A percentile compares a stretch with the other conserved stretches of the same genome.
phyloP scores from a whole-genome alignment of 2,329 filamentous ascomycete species.

The Claviceps cyperi region DNA sequence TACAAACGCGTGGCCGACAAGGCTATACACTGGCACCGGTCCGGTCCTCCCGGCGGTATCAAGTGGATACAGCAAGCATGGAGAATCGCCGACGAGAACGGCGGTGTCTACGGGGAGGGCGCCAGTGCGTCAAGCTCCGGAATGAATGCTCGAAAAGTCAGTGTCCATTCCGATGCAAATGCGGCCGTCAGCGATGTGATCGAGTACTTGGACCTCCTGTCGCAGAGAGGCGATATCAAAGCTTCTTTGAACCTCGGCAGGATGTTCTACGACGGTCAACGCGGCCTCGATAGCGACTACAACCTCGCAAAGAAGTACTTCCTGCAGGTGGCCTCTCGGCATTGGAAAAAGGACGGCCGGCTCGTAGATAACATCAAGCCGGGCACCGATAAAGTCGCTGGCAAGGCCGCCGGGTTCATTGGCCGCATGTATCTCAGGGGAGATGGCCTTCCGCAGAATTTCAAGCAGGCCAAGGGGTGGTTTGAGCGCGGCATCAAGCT shows the following conservation, averaged over 20 bases:
- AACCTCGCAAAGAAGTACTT: constrained; percentile 68
- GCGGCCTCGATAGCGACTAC: constrained; percentile 59
- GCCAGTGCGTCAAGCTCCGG: constrained; percentile 84
- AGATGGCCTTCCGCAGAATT: constrained; percentile 70
- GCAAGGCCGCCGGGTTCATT: constrained; percentile 74
- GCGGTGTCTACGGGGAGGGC: constrained; percentile 89
- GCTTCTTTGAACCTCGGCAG: constrained; percentile 76
- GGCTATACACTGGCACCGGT: constrained; percentile 73
- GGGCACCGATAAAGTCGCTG: constrained; percentile 62
- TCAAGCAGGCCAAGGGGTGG: constrained; percentile 63
- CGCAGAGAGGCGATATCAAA: constrained; percentile 76
- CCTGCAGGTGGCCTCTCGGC: constrained; percentile 60
- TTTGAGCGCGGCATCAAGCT: constrained; percentile 64
- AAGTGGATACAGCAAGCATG: constrained; percentile 64
- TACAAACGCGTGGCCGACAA: constrained; percentile 93
- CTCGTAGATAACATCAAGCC: constrained; percentile 53
- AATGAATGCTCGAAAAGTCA: constrained; percentile 59
- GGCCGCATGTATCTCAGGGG: constrained; percentile 83
- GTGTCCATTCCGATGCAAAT: constrained; percentile 63
- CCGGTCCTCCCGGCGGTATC: constrained; percentile 80
- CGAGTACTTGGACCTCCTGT: constrained; percentile 84
- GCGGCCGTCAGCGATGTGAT: constrained; percentile 86
- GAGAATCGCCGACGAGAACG: constrained; percentile 76
- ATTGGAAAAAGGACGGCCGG: constrained; percentile 71
- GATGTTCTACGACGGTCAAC: constrained; percentile 76